Base-by-base conservation (phyloP, 306 rosid species). In the Pyrus bretschneideri region DNA sequence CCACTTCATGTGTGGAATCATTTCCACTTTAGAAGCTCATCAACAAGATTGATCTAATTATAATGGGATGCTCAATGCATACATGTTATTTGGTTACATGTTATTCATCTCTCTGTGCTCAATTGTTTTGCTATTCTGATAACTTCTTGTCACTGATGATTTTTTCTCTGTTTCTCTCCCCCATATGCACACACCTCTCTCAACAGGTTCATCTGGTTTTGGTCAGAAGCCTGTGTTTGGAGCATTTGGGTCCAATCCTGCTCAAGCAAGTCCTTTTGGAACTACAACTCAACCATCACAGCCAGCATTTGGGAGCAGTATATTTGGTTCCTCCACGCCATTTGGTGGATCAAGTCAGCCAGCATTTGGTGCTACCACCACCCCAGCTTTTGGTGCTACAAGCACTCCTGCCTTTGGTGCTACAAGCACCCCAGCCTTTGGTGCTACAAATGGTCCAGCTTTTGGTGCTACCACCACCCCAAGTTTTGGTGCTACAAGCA, bases 151-250 rank as follows among this genome's bases (percentile, higher is more conserved):
- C 66, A 76, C 45, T 82, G 82, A 79, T 38, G 73, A 25, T 30
- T 35, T 46, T 67, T 64, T 10, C 19, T 15, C 18, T 17, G 21
- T 51, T 49, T 49, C 54, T 51, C 55, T 51, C 55, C 55, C 18
- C 9, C 55, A 15, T 51, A 6, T 51, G 55, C 18, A 17, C 33
- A n/a, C 33, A 19, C 76, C 40, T 82, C 67, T 72, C 51, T 69
- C 55, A 30, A 8, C 76, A 85, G 97, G 96, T 65, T 86, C 97
- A 2, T 83, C 98, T 5, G 89, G 67, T 71, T 96, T 96, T 80
- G 94, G 97, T 67, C 97, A 96, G 85, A 91, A 91, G 87, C 93
- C 99, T 77, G 82, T 29, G 71, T 89, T 88, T 81, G 98, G 97
- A 70, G 96, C 84, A 54, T 96, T 93, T 87, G 96, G 96, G 70